A percentile compares a stretch with the other conserved stretches of the same genome.
phyloP scores from a whole-genome alignment of 495 filamentous ascomycete genomes.

The Hypomontagnella submonticulosa region DNA sequence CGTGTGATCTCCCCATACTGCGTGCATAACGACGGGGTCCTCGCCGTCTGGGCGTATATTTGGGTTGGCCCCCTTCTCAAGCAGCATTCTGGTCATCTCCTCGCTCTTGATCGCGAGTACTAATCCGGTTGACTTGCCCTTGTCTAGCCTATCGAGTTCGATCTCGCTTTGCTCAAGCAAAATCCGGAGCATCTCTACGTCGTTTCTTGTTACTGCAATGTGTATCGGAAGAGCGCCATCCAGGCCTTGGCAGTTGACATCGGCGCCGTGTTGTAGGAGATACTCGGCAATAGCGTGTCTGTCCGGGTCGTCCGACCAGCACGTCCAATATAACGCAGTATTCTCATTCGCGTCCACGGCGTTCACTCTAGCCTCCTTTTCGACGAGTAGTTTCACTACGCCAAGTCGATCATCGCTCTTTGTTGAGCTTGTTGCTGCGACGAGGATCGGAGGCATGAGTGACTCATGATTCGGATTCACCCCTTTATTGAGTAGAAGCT shows the following conservation, averaged over 20 bases:
- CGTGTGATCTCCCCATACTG: background rate
- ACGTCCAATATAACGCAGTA: slow-evolving; percentile 6
- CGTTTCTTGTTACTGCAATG: background rate
- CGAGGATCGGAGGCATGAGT: background rate
- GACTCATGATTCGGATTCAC: background rate
- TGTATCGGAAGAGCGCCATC: slow-evolving; percentile 7
- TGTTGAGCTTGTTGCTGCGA: background rate
- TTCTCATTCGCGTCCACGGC: background rate
- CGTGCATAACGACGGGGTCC: background rate
- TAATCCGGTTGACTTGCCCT: background rate
- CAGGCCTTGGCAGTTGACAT: background rate
- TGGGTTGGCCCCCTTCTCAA: background rate
- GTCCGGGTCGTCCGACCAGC: background rate
- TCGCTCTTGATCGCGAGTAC: background rate
- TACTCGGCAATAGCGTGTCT: slow-evolving; percentile 2
- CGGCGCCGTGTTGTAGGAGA: slow-evolving; percentile 5
- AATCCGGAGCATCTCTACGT: background rate
- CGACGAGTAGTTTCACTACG: slow-evolving; percentile 3
- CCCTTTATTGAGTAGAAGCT: slow-evolving; percentile 5
- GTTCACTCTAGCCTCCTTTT: background rate
- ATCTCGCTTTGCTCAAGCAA: background rate
- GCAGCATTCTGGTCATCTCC: background rate
- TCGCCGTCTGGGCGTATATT: background rate
- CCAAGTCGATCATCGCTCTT: background rate
- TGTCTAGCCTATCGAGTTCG: background rate